Evolutionary conservation across 2,329 filamentous ascomycete genomes (phyloP).

Genomic region (Aureobasidium namibiae): DNA sequence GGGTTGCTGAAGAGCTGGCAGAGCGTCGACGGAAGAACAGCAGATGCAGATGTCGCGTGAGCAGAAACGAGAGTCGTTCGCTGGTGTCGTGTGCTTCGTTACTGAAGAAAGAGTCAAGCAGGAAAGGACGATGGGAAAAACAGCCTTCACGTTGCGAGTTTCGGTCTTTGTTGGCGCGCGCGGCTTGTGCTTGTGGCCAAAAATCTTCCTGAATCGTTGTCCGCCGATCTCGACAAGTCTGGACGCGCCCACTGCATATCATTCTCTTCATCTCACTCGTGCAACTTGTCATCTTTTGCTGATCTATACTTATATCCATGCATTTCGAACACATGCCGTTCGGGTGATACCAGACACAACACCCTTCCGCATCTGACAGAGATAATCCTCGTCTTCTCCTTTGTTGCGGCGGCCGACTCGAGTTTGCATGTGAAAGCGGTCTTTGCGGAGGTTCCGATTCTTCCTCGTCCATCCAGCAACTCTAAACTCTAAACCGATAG

Average conservation of each 20-base stretch:
- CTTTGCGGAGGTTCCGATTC: neutral
- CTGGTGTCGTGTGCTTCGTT: constrained; percentile 8
- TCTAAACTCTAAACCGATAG: neutral
- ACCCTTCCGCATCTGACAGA: neutral
- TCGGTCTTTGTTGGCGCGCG: constrained; percentile 6
- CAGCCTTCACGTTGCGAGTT: constrained; percentile 3
- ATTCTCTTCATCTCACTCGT: neutral
- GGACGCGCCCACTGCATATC: neutral
- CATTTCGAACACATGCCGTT: neutral
- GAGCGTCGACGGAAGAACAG: neutral
- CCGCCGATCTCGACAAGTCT: constrained; percentile 5
- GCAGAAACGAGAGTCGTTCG: constrained; percentile 3
- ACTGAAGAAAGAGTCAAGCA: neutral
- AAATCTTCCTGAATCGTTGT: neutral
- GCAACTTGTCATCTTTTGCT: neutral
- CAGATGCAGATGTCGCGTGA: constrained; percentile 1
- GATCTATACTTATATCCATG: neutral
- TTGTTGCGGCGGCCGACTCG: neutral
- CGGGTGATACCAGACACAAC: neutral
- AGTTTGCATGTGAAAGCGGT: neutral
- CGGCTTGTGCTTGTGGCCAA: constrained; percentile 5
- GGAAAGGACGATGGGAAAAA: neutral
- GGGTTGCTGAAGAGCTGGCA: neutral
- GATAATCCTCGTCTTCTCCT: neutral
- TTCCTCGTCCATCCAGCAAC: neutral